These are phyloP conservation scores for Scleroderma bovista DNA, from an alignment of 768 basidiomycete genomes.

Conservation along the genomic window DNA sequence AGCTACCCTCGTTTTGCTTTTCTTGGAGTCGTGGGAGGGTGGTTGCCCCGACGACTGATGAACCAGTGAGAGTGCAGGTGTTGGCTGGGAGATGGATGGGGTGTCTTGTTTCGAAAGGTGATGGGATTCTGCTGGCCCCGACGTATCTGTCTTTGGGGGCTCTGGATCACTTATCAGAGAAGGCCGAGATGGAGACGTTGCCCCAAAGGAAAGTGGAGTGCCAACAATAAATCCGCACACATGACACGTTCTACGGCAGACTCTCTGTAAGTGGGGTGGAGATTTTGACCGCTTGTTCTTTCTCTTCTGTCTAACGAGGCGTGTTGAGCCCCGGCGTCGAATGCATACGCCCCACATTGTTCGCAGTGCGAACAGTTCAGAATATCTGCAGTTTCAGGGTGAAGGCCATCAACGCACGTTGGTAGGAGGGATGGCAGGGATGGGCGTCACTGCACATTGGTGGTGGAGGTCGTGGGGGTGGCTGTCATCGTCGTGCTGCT, in stretches of 20 bases:
- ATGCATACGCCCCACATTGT: slow-evolving; percentile 49
- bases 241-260: slow-evolving; percentile 14
- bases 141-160: background rate
- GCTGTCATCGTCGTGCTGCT: too few species aligned
- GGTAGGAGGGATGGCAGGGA: too few species aligned
- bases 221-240: slow-evolving; percentile 14
- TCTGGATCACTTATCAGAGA: background rate
- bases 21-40: slow-evolving; percentile 34
- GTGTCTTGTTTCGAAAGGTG: background rate
- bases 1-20: slow-evolving; percentile 32
- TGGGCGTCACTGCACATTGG: too few species aligned
- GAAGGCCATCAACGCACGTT: too few species aligned
- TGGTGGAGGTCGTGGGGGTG: too few species aligned
- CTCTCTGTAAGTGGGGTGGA: background rate
- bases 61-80: slow-evolving; percentile 3
- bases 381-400: slow-evolving; percentile 19
- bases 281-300: slow-evolving; percentile 11
- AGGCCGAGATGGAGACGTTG: background rate
- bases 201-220: background rate
- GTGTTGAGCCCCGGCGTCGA: slow-evolving; percentile 33
- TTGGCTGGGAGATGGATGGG: background rate
- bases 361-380: slow-evolving; percentile 35
- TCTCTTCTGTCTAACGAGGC: slow-evolving; percentile 28
- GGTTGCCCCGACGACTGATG: slow-evolving; percentile 2
- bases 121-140: background rate